Evolutionary conservation across 2,329 filamentous ascomycete species (phyloP), one percentile per base, ranked within the genome.

Genomic region (Fonsecaea nubica): DNA sequence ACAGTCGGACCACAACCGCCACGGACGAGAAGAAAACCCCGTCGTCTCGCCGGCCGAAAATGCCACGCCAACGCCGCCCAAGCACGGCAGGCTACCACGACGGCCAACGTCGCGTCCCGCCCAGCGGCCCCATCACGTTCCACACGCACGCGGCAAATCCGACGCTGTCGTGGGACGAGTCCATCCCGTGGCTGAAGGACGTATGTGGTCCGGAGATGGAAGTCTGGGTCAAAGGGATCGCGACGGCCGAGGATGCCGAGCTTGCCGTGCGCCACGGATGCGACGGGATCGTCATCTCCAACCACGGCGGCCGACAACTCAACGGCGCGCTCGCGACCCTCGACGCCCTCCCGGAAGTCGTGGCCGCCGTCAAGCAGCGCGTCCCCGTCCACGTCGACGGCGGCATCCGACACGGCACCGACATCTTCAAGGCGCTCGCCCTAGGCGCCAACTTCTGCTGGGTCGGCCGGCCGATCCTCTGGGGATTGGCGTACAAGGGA

Each of bases 61-160:
- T 53, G 32, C 53, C 30, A 7, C 57, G 57, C 15, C 38, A 59
- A 45, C 60, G 54, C 35, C 61, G 58, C 21, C 40, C 55, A 55
- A 64, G 55, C 50, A 36, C 53, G 35, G 56, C 60, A 8, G 67
- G 67, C n/a, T 66, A 68, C 52, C 59, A 61, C 21, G 62, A 71
- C 63, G 67, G 65, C 10, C 18, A 62, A 21, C 60, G 58, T 48
- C 62, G 70, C 6, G 52, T 65, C 18, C 90, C 97, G 42, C 94
- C 95, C 1, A 93, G 90, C 76, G 87, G 87, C 36, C 89, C 89
- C 76, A 89, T 98, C 72, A 98, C 94, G 0, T 99, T 96, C 77
- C 93, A 95, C 15, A 97, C 94, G 12, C 98, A 98, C 79, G 94
- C 98, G 76, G 93, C 93, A 8, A 97, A 93, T 76, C 93, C 94